Base-by-base conservation (phyloP, 768 basidiomycete genomes). In the Hygrocybe coccinea region DNA sequence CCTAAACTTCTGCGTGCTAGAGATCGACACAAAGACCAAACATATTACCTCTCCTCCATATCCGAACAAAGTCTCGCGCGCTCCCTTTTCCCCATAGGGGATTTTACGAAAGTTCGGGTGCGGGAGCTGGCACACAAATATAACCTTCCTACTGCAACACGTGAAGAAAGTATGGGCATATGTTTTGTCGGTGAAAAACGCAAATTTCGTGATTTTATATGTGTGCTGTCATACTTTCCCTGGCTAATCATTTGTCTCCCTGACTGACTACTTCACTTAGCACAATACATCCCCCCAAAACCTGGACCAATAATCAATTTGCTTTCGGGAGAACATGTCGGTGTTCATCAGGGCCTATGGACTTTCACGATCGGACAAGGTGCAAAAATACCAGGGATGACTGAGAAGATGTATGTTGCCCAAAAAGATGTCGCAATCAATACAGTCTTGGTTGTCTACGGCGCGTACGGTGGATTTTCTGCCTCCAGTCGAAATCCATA, bases 101-200 rank as follows among this genome's bases (percentile, higher is more conserved):
- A 73, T 11, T 64, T 88, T 8, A 77, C 71, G 5, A 98, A 98
- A 69, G 59, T 75, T 0, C 74, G 86, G 60, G 91, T 97, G 0
- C 80, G 92, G 12, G 75, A 79, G 55, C 71, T 95, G 15, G 95
- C 95, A 0, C 69, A 69, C 8, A 65, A 79, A 33, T 80, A 79
- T 66, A 71, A 67, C 1, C 69, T 97, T 17, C 84, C 86, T 2
- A 93, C 86, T 2, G 89, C 91, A 0, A 75, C 80, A 2, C 78
- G 91, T 56, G 78, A 76, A 15, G 95, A 98, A 65, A 93, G 90
- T 68, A 93, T 95, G 83, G 95, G 95, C 0, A 79, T 98, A 15
- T 98, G 95, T 64, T 98, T 98, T 60, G 85, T 98, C 1, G 95
- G 94, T 4, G 82, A 94, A 65, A 83, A 86, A 63, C 75, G 77